These are phyloP conservation scores for Hanseniaspora vineae DNA, from an alignment of 805 yeast genomes.

Conservation along the genomic window DNA sequence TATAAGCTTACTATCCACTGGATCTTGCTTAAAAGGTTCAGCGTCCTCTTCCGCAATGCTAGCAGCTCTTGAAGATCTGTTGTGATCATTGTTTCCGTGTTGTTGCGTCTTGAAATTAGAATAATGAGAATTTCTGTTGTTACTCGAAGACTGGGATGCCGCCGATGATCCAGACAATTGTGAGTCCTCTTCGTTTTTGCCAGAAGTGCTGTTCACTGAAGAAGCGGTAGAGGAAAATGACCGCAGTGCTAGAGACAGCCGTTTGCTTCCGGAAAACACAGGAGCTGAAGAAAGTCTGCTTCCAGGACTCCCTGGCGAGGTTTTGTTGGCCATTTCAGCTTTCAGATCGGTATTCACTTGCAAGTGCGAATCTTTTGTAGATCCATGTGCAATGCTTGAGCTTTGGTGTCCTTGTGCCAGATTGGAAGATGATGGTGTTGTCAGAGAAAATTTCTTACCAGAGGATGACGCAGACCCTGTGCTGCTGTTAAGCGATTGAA, in stretches of 20 bases:
- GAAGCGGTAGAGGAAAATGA: constrained; percentile 5
- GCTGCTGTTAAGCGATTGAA: not conserved
- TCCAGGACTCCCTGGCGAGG: not conserved
- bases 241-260: constrained; percentile 5
- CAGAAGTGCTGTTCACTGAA: not conserved
- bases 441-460: not conserved
- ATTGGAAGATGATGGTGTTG: not conserved
- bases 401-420: not conserved
- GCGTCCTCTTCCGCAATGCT: not conserved
- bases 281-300: constrained; percentile 6
- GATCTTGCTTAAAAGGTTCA: not conserved
- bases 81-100: not conserved
- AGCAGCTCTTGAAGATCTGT: not conserved
- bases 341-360: not conserved
- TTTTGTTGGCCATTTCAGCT: not conserved
- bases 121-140: not conserved
- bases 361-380: not conserved
- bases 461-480: not conserved
- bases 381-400: not conserved
- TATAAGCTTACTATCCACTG: constrained; percentile 15
- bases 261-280: not conserved
- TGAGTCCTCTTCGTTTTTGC: no score
- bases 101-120: not conserved
- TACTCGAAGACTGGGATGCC: not conserved
- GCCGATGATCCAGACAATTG: no score